Conservation (phyloP, 1,284 basidiomycete species). For the Ceratobasidium sp. region DNA sequence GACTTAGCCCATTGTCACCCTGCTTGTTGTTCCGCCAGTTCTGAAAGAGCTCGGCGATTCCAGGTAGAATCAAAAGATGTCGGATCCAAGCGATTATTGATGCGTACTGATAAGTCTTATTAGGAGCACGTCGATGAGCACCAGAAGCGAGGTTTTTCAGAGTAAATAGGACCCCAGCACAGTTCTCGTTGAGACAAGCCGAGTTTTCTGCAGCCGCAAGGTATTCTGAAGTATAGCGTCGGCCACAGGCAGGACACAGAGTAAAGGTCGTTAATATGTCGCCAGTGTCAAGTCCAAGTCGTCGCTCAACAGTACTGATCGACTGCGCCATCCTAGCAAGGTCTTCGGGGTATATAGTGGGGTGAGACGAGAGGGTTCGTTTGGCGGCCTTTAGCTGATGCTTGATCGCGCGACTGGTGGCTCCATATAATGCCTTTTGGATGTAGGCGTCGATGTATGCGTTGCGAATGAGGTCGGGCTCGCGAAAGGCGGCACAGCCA, state of each 20-base stretch:
- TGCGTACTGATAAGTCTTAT: conserved; percentile 13
- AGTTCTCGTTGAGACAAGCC: neutral
- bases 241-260: conserved; percentile 14
- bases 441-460: conserved; percentile 27
- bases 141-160: neutral
- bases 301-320: conserved; percentile 12
- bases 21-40: neutral
- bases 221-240: neutral
- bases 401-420: neutral
- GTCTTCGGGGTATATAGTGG: neutral
- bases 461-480: conserved; percentile 10
- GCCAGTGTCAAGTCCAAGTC: conserved; percentile 4
- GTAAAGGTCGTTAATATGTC: conserved; percentile 7
- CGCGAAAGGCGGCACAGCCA: neutral
- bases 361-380: neutral
- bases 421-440: neutral
- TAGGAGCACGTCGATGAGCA: neutral
- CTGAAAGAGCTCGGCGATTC: conserved; percentile 18
- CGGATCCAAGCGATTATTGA: conserved; percentile 15
- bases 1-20: neutral
- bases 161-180: neutral
- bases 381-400: conserved; percentile 18
- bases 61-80: conserved; percentile 9
- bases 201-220: neutral
- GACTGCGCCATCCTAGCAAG: conserved; percentile 24